A percentile compares a stretch with the other conserved stretches of the same genome.
phyloP scores from a whole-genome alignment of 345 rosid species.

The Turnera subulata region DNA sequence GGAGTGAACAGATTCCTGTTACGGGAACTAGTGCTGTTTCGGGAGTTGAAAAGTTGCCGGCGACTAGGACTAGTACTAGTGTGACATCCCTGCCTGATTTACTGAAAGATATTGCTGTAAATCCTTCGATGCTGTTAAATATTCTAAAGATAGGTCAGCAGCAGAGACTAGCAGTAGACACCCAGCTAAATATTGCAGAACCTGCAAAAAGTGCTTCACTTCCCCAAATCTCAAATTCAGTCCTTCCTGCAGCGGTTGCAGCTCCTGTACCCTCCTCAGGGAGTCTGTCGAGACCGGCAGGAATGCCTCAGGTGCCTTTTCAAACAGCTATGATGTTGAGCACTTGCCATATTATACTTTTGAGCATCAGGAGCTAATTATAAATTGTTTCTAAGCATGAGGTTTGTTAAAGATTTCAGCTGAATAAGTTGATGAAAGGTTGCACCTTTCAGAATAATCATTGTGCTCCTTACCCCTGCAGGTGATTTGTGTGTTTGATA shows the following conservation, averaged over 20 bases:
- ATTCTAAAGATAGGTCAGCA: constrained; percentile 71
- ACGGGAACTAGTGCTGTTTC: constrained; percentile 23
- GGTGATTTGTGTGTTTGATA: not conserved
- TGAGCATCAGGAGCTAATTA: not conserved
- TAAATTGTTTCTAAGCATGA: not conserved
- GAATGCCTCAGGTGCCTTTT: constrained; percentile 38
- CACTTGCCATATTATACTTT: constrained; percentile 2
- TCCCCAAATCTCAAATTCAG: constrained; percentile 40
- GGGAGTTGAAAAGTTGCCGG: constrained; percentile 10
- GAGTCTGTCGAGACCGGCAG: constrained; percentile 43
- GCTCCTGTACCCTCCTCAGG: constrained; percentile 36
- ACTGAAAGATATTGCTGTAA: constrained; percentile 63
- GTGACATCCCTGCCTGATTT: constrained; percentile 42
- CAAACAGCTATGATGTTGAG: constrained; percentile 44
- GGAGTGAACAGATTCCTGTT: constrained; percentile 35
- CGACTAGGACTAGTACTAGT: constrained; percentile 5
- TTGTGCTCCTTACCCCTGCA: not conserved
- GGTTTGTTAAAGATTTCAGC: not conserved
- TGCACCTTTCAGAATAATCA: not conserved
- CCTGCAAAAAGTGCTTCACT: constrained; percentile 31
- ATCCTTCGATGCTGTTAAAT: constrained; percentile 68
- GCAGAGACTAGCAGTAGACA: constrained; percentile 49
- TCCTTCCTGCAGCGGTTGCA: constrained; percentile 24
- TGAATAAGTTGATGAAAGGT: not conserved
- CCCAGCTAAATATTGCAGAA: constrained; percentile 34